phyloP scores from a whole-genome alignment of 2,329 filamentous ascomycete genomes.

The Cordyceps fumosorosea region DNA sequence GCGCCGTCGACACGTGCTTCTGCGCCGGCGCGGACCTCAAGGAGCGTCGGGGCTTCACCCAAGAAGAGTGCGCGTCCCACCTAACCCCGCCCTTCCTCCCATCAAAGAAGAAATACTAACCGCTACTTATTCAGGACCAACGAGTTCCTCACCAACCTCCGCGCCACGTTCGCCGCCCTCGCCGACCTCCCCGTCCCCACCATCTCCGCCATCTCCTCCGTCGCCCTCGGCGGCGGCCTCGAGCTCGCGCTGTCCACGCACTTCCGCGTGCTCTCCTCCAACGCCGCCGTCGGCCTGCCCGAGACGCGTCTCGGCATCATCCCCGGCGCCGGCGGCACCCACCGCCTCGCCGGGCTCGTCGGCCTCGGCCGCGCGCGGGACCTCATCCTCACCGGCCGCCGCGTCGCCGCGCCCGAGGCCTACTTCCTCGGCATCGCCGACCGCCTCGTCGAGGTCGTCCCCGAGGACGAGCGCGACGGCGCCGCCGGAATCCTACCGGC shows the following conservation, averaged over 20 bases:
- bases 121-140: constrained; percentile 51
- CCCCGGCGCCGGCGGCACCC: constrained; percentile 88
- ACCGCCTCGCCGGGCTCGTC: constrained; percentile 75
- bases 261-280: constrained; percentile 79
- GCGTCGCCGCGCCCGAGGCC: constrained; percentile 75
- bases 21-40: constrained; percentile 95
- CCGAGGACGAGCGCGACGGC: constrained; percentile 41
- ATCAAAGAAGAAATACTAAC: constrained; percentile 5
- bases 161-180: constrained; percentile 67
- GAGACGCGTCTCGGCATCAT: constrained; percentile 93
- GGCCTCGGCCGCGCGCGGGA: constrained; percentile 79
- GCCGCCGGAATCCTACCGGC: constrained; percentile 40
- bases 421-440: constrained; percentile 90
- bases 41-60: constrained; percentile 70
- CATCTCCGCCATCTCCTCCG: constrained; percentile 77
- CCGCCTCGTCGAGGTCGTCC: constrained; percentile 73
- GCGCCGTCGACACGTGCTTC: constrained; percentile 79
- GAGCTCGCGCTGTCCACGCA: constrained; percentile 87
- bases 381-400: constrained; percentile 82
- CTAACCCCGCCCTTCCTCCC: no score
- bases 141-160: constrained; percentile 70
- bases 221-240: constrained; percentile 86
- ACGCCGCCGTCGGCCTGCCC: constrained; percentile 72
- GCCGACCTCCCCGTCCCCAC: constrained; percentile 78
- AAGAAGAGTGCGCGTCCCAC: constrained; percentile 74